Evolutionary conservation across 768 basidiomycete genomes (phyloP).

Genomic region (Cystobasidium ongulense): DNA sequence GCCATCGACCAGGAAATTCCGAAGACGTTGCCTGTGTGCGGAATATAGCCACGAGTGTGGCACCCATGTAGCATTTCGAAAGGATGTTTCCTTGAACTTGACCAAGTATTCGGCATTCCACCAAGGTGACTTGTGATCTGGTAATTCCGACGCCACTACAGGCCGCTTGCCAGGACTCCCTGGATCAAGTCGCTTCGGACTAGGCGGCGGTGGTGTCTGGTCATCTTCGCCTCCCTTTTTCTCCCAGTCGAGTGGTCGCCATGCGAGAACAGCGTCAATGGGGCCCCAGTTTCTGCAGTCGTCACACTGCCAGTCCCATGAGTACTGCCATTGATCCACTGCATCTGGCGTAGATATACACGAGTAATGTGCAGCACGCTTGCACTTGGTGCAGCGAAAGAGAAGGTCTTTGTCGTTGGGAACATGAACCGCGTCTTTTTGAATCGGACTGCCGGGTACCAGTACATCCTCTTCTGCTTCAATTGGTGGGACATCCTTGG

Average conservation of each 20-base stretch:
- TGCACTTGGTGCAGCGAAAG: conserved; percentile 40
- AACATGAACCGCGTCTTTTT: neutral
- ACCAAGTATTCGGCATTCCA: conserved; percentile 39
- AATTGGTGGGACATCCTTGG: neutral
- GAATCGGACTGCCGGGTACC: neutral
- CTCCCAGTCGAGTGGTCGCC: conserved; percentile 30
- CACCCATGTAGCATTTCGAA: conserved; percentile 37
- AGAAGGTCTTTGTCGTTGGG: conserved; percentile 30
- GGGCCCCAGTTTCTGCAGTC: conserved; percentile 32
- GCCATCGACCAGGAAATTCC: conserved; percentile 38
- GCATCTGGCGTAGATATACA: conserved; percentile 33
- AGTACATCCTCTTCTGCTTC: too few species aligned
- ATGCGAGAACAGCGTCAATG: conserved; percentile 40
- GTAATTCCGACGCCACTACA: neutral
- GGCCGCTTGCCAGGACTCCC: neutral
- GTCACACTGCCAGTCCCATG: conserved; percentile 24
- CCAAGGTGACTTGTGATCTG: conserved; percentile 35
- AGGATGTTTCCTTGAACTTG: conserved; percentile 39
- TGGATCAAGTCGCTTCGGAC: neutral
- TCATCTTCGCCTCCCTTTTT: neutral
- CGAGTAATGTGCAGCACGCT: conserved; percentile 37
- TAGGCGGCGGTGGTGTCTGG: neutral
- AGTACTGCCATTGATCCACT: conserved; percentile 26
- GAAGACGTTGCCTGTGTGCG: conserved; percentile 21
- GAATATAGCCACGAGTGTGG: conserved; percentile 39